Conservation (phyloP, 805 yeast species). For the Candida germanica region DNA sequence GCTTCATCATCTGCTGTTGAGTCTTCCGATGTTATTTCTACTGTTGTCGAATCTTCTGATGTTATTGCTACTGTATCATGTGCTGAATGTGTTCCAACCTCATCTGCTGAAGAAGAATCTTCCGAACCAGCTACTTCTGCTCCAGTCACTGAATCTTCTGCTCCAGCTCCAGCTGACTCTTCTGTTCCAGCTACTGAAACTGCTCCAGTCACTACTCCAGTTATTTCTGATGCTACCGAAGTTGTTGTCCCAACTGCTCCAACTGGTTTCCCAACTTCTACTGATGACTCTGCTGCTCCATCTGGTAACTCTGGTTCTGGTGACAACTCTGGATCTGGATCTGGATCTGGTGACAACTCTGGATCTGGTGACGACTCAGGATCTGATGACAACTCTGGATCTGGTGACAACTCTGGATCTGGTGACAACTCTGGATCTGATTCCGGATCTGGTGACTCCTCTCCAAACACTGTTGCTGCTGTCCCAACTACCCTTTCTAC, state of each 20-base stretch:
- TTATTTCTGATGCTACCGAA: conserved; percentile 1
- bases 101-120: conserved; percentile 21
- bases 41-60: neutral
- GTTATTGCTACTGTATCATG: neutral
- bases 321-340: conserved; percentile 1
- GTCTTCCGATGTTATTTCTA: conserved; percentile 5
- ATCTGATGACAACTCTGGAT: neutral
- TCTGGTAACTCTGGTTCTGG: conserved; percentile 2
- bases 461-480: conserved; percentile 1
- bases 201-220: neutral
- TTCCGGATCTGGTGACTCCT: neutral
- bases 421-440: conserved; percentile 1
- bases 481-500: conserved; percentile 9
- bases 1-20: conserved; percentile 22
- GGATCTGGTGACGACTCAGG: neutral
- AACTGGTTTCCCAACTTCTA: conserved; percentile 1
- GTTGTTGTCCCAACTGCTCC: conserved; percentile 5
- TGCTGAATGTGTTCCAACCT: conserved; percentile 1
- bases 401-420: neutral
- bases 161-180: conserved; percentile 7
- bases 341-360: neutral
- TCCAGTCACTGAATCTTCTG: conserved; percentile 1
- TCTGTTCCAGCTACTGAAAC: conserved; percentile 13
- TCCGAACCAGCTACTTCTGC: conserved; percentile 6
- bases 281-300: conserved; percentile 1